A percentile compares a stretch with the other conserved stretches of the same genome.
Evolutionary conservation across 495 filamentous ascomycete genomes (phyloP).

Genomic region (Chaetomidium leptoderma): DNA sequence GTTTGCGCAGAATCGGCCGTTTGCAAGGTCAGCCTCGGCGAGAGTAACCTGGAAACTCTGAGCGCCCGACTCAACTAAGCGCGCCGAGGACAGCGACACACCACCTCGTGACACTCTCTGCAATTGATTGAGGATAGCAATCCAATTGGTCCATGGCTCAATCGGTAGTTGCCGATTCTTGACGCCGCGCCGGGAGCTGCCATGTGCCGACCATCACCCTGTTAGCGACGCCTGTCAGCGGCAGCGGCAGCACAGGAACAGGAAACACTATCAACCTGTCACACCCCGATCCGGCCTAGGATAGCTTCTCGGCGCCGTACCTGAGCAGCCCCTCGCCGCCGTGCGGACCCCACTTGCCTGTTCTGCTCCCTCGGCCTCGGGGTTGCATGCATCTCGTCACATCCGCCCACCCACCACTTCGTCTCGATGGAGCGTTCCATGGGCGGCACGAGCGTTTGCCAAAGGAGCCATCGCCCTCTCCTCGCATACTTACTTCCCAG

Average conservation of each 20-base stretch:
- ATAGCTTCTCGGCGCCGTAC: slow-evolving; percentile 5
- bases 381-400: slow-evolving; percentile 16
- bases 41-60: no score
- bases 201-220: slow-evolving; percentile 10
- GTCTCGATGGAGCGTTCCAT: not conserved
- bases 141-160: not conserved
- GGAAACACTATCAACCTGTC: slow-evolving; percentile 18
- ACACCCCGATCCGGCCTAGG: slow-evolving; percentile 23
- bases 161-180: not conserved
- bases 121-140: not conserved
- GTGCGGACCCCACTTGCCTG: slow-evolving; percentile 10
- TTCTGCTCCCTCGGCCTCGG: not conserved
- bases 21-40: not conserved
- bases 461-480: not conserved
- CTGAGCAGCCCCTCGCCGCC: slow-evolving; percentile 8
- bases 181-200: not conserved
- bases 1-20: not conserved
- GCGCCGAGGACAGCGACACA: not conserved
- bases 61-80: not conserved
- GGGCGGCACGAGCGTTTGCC: slow-evolving; percentile 8
- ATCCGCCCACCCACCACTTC: not conserved
- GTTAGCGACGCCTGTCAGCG: not conserved
- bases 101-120: not conserved
- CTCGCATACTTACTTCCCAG: not conserved
- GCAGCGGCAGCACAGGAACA: slow-evolving; percentile 18